Evolutionary conservation across 2,329 filamentous ascomycete species (phyloP), one percentile per base, ranked within the genome.

Genomic region (Aspergillus amoenus): DNA sequence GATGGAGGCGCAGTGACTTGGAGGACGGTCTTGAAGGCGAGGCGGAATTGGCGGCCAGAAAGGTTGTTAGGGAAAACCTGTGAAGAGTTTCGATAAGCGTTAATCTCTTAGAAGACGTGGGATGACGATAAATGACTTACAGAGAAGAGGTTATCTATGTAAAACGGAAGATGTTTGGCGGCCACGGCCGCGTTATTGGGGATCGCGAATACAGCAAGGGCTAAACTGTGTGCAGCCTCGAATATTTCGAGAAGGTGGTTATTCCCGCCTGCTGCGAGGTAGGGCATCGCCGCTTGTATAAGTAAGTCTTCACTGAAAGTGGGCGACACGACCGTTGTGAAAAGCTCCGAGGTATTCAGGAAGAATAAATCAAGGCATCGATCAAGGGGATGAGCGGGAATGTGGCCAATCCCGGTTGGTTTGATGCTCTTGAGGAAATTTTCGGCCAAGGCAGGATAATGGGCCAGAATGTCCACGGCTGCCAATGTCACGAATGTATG

Each of bases 11-110:
- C 88, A 11, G 91, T 86, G 58, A 95, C 88, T 66, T 89, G 88
- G 72, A 96, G 85, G 45, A 96, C 79, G 2, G 91, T 93, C 70
- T 88, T 90, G 79, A 96, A 93, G 11, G 92, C 93, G 9, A 96
- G 81, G 30, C 92, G 85, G 78, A 97, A 96, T 71, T 97, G 93
- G 15, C 92, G 86, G 1, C 90, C 82, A 0, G 90, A 93, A 18
- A 96, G 85, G 57, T 88, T 88, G 1, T 80, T 71, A 0, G 93
- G 92, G 72, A 96, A 96, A 1, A 91, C 87, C 68, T 79, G 45
- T 17, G 50, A 32, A n/a, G 40, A 0, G 3, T 40, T 59, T 42
- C 59, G 44, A 50, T 5, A 22, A 42, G 51, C 39, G n/a, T 45
- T 12, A 22, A 24, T 2, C 5, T 11, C 12, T 49, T 30, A 7